phyloP scores from a whole-genome alignment of 306 rosid species.

The Malus asiatica region DNA sequence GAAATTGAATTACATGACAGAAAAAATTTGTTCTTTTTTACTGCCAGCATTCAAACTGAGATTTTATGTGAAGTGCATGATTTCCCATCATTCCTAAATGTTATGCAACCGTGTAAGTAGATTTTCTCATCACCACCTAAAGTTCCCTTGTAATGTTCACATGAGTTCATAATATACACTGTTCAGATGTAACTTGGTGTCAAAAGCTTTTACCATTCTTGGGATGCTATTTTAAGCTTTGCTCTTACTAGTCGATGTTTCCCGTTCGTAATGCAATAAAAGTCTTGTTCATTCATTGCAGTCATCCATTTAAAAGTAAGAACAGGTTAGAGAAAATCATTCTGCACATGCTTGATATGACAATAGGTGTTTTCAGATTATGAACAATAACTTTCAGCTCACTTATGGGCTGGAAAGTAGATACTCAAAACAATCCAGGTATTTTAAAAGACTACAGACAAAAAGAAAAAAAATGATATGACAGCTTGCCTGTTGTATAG shows the following conservation, averaged over 20 bases:
- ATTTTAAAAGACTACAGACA: background rate
- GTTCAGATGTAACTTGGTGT: background rate
- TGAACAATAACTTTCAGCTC: background rate
- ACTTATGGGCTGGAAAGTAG: background rate
- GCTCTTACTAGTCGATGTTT: background rate
- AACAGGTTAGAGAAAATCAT: background rate
- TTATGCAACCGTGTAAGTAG: background rate
- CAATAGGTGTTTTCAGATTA: background rate
- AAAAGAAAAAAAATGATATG: background rate
- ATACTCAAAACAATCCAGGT: background rate
- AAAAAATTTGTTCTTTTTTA: background rate
- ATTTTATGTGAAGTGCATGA: background rate
- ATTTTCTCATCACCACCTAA: background rate
- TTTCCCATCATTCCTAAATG: background rate
- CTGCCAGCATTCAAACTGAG: background rate
- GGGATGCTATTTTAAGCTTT: background rate
- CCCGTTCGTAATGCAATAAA: background rate
- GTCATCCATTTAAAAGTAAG: background rate
- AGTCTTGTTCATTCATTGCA: background rate
- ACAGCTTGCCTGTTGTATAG: constrained; percentile 35
- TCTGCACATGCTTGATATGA: background rate
- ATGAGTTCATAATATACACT: background rate
- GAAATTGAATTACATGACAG: background rate
- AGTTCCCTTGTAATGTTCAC: background rate
- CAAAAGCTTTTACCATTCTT: background rate